Evolutionary conservation across 768 basidiomycete species (phyloP).

Genomic region (Termitomyces sp.): DNA sequence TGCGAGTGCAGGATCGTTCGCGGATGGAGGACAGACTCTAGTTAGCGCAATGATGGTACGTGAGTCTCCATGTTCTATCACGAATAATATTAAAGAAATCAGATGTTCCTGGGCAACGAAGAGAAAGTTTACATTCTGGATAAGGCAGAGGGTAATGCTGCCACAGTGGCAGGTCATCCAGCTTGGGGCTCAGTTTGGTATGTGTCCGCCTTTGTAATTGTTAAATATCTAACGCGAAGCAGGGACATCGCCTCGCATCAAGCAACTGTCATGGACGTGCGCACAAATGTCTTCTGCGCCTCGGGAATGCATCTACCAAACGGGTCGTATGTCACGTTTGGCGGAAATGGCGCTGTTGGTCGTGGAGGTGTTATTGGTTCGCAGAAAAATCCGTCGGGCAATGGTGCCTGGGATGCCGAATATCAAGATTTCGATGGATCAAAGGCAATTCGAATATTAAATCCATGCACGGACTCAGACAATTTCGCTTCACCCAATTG

Average conservation of each 20-base stretch:
- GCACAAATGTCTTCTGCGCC: slow-evolving; percentile 75
- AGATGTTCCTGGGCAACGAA: slow-evolving; percentile 79
- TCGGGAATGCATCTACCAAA: slow-evolving; percentile 82
- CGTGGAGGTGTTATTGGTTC: slow-evolving; percentile 56
- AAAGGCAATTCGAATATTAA: slow-evolving; percentile 77
- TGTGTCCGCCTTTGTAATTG: not conserved
- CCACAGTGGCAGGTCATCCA: slow-evolving; percentile 60
- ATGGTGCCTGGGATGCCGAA: slow-evolving; percentile 51
- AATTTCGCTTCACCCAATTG: slow-evolving; percentile 47
- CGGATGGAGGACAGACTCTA: slow-evolving; percentile 37
- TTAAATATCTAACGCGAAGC: not conserved
- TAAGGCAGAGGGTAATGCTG: slow-evolving; percentile 77
- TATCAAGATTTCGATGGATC: slow-evolving; percentile 83
- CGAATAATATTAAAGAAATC: not conserved
- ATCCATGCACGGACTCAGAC: slow-evolving; percentile 55
- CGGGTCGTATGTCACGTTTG: slow-evolving; percentile 68
- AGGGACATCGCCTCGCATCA: slow-evolving; percentile 61
- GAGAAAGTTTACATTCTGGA: slow-evolving; percentile 89
- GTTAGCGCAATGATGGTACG: slow-evolving; percentile 50
- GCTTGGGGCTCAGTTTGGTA: slow-evolving; percentile 73
- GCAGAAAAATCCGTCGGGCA: slow-evolving; percentile 37
- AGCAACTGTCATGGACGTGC: slow-evolving; percentile 63
- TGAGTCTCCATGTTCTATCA: not conserved
- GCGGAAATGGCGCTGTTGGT: slow-evolving; percentile 73
- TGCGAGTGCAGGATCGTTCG: slow-evolving; percentile 36